A percentile compares a stretch with the other conserved stretches of the same genome.
Conservation (phyloP, 352 stramenopile species). For the Phytopythium kandeliae region DNA sequence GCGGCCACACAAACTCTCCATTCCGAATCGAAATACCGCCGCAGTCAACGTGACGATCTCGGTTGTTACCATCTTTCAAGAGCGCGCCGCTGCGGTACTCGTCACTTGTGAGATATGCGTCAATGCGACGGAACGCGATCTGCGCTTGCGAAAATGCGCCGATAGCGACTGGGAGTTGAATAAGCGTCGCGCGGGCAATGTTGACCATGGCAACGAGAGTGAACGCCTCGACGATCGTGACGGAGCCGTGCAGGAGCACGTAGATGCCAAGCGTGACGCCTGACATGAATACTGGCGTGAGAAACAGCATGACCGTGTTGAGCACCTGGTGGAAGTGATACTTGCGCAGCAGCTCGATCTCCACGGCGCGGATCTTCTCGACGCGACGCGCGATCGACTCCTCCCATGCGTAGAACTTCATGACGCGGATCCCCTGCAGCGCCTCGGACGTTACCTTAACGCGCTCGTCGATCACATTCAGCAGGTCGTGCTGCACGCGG, state of each 20-base stretch:
- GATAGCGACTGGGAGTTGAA: constrained; percentile 16
- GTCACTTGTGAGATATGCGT: constrained; percentile 17
- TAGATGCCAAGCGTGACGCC: constrained; percentile 19
- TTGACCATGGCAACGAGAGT: constrained; percentile 30
- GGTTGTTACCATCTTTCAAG: too few relatives aligned
- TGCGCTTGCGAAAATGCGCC: constrained; percentile 14
- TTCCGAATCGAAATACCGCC: too few relatives aligned
- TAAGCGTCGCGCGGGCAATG: constrained; percentile 15
- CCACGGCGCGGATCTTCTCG: constrained; percentile 26
- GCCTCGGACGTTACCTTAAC: constrained; percentile 92
- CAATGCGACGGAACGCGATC: constrained; percentile 17
- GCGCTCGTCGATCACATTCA: constrained; percentile 54
- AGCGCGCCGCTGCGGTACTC: constrained; percentile 3
- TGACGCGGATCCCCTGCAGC: constrained; percentile 81
- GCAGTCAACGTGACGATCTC: too few relatives aligned
- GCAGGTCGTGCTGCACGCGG: constrained; percentile 13
- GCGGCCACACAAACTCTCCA: too few relatives aligned
- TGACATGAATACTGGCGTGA: constrained; percentile 26
- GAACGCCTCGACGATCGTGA: constrained; percentile 30
- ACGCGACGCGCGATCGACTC: constrained; percentile 26
- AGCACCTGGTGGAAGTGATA: constrained; percentile 30
- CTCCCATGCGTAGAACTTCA: constrained; percentile 90
- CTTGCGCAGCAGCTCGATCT: constrained; percentile 31
- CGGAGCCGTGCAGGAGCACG: constrained; percentile 14
- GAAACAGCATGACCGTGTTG: constrained; percentile 36